Evolutionary conservation across 805 yeast genomes (phyloP).

Genomic region (Candida alai): DNA sequence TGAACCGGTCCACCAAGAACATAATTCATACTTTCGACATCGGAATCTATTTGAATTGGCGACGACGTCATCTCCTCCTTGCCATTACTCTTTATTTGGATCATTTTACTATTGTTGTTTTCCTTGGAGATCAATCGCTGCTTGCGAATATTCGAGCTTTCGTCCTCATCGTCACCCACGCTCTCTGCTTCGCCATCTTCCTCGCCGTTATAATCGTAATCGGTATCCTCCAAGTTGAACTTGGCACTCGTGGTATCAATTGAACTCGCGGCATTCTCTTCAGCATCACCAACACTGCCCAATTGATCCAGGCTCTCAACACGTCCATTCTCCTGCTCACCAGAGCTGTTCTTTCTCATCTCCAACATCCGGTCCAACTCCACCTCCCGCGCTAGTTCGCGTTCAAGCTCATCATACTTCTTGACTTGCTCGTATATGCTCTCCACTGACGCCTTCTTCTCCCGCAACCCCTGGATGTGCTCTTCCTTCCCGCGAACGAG

Average conservation of each 20-base stretch:
- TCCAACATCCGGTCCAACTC: conserved; percentile 7
- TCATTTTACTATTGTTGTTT: conserved; percentile 18
- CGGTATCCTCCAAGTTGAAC: conserved; percentile 6
- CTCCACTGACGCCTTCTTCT: conserved; percentile 12
- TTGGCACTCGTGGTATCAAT: too few relatives aligned
- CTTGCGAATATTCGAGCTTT: conserved; percentile 18
- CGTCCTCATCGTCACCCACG: conserved; percentile 9
- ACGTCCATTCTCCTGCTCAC: conserved; percentile 1
- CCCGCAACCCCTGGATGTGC: conserved; percentile 13
- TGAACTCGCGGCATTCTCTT: neutral
- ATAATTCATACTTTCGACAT: conserved; percentile 1
- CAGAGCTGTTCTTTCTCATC: neutral
- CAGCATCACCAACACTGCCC: conserved; percentile 1
- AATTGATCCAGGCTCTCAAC: neutral
- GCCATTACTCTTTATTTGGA: conserved; percentile 22
- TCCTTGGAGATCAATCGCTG: conserved; percentile 24
- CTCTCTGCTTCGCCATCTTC: conserved; percentile 6
- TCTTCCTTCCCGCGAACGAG: conserved; percentile 37
- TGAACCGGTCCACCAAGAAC: neutral
- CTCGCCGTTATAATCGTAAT: conserved; percentile 4
- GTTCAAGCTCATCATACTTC: conserved; percentile 7
- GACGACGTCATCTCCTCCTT: conserved; percentile 20
- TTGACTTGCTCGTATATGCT: conserved; percentile 15
- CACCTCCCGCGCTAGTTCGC: conserved; percentile 5
- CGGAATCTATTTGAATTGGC: conserved; percentile 11